Evolutionary conservation across 352 stramenopile genomes (phyloP).

Genomic region (Globisporangium paddicum): DNA sequence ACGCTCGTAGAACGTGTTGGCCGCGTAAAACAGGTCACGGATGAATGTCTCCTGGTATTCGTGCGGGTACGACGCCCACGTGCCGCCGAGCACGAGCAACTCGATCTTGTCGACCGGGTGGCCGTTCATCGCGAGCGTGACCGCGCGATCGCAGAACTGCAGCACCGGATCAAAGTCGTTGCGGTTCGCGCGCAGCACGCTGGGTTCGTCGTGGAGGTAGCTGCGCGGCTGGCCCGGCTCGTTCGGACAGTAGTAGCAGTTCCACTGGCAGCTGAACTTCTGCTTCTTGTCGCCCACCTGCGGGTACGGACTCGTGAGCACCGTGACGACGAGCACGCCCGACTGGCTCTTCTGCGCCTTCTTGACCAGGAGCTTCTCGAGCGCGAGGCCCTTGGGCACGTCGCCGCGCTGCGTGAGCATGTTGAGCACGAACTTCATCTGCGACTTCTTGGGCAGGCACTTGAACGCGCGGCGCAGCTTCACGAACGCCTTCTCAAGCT

Average conservation of each 20-base stretch:
- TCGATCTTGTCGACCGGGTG: conserved; percentile 93
- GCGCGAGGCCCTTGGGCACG: conserved; percentile 35
- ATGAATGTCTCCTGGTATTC: conserved; percentile 91
- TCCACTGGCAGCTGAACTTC: conserved; percentile 92
- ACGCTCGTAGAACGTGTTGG: conserved; percentile 89
- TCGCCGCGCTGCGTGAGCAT: conserved; percentile 64
- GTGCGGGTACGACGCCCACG: conserved; percentile 90
- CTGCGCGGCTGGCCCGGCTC: conserved; percentile 88
- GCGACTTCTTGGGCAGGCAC: conserved; percentile 88
- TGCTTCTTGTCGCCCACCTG: conserved; percentile 69
- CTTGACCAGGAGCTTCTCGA: conserved; percentile 84
- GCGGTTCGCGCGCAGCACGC: conserved; percentile 88
- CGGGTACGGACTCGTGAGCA: conserved; percentile 91
- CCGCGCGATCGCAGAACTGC: conserved; percentile 88
- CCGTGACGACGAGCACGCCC: conserved; percentile 89
- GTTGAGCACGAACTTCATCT: conserved; percentile 87
- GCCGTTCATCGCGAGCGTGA: conserved; percentile 90
- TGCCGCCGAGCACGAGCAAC: conserved; percentile 88
- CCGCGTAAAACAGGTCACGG: conserved; percentile 90
- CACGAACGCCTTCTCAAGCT: conserved; percentile 84
- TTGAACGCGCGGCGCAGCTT: conserved; percentile 84
- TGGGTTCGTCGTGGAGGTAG: conserved; percentile 93
- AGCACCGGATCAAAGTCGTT: conserved; percentile 90
- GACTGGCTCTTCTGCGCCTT: conserved; percentile 89
- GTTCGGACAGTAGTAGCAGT: conserved; percentile 95